Conservation (phyloP, 345 rosid genomes). For the Pugionium dolabratum region DNA sequence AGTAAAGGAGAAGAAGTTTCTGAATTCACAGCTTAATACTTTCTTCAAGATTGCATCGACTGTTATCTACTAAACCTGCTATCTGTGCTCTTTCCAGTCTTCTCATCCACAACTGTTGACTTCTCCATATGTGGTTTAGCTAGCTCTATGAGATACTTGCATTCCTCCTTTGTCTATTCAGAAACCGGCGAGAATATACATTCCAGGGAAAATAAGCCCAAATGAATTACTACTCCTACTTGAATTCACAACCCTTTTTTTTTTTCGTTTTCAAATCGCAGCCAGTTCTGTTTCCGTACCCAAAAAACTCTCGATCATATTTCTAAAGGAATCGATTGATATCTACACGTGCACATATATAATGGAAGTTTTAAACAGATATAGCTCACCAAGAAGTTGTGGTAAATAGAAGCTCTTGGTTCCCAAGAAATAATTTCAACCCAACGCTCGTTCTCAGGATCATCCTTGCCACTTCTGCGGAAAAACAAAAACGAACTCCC, state of each 20-base stretch:
- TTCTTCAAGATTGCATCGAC: not conserved
- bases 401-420: constrained; percentile 85
- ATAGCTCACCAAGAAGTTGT: constrained; percentile 78
- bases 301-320: not conserved
- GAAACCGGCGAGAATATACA: constrained; percentile 6
- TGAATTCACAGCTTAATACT: not conserved
- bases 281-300: constrained; percentile 3
- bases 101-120: constrained; percentile 80
- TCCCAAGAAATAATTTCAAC: constrained; percentile 93
- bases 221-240: not conserved
- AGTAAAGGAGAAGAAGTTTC: constrained; percentile 10
- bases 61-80: constrained; percentile 57
- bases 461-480: constrained; percentile 50
- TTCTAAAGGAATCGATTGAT: not conserved
- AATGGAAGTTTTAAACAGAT: too few relatives aligned
- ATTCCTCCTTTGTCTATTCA: constrained; percentile 73
- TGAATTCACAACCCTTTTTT: not conserved
- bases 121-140: constrained; percentile 86
- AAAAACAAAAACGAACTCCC: not conserved
- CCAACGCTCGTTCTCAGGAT: constrained; percentile 62
- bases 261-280: not conserved
- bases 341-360: not conserved
- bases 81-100: constrained; percentile 85
- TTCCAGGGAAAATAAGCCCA: not conserved
- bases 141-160: constrained; percentile 68